phyloP scores from a whole-genome alignment of 257 asterid species.

The Nicotiana sylvestris region DNA sequence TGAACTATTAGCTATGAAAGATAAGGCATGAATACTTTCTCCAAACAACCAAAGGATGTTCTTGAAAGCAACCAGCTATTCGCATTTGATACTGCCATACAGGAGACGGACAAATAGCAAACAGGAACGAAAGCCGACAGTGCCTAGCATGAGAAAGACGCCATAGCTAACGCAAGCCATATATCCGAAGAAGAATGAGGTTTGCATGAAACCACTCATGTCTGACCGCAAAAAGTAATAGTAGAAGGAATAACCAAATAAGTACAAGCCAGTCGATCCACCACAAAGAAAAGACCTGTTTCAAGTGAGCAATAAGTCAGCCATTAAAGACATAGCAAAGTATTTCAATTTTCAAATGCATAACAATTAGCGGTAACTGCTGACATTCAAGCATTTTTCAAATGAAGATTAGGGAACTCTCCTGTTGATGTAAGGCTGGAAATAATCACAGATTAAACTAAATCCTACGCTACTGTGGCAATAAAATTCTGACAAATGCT shows the following conservation, averaged over 20 bases:
- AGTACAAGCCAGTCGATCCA: slow-evolving; percentile 19
- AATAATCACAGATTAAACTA: neutral
- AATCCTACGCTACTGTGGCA: neutral
- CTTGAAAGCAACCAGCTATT: slow-evolving; percentile 1
- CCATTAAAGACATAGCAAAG: neutral
- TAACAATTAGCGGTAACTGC: neutral
- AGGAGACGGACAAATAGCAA: slow-evolving; percentile 20
- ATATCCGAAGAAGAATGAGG: slow-evolving; percentile 23
- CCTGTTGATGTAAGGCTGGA: neutral
- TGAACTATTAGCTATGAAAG: neutral
- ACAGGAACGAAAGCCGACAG: slow-evolving; percentile 15
- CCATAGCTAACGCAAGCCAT: slow-evolving; percentile 26
- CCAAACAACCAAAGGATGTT: neutral
- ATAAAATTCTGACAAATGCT: neutral
- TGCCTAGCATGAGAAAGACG: slow-evolving; percentile 21
- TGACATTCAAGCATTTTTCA: neutral
- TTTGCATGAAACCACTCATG: slow-evolving; percentile 21
- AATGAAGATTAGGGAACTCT: neutral
- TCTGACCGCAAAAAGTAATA: slow-evolving; percentile 14
- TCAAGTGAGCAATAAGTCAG: slow-evolving; percentile 4
- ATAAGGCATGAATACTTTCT: neutral
- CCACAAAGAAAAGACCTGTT: slow-evolving; percentile 23
- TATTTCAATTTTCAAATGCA: neutral
- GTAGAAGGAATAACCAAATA: slow-evolving; percentile 15
- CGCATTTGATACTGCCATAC: slow-evolving; percentile 17